These are phyloP conservation scores for Ilex aquifolium DNA, from an alignment of 257 asterid species.

Conservation along the genomic window DNA sequence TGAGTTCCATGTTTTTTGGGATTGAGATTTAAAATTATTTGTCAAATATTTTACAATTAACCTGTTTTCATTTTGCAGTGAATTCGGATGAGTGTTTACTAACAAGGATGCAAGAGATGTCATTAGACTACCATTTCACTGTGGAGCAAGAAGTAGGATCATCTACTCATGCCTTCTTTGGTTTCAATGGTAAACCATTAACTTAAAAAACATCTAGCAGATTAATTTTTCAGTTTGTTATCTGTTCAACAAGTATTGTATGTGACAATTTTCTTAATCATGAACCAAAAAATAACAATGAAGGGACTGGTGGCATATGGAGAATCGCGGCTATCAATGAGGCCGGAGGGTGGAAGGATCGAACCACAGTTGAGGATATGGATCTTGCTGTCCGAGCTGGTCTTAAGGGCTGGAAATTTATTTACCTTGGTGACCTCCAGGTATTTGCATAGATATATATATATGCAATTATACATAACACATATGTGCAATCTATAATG, in stretches of 20 bases:
- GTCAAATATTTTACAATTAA: no score
- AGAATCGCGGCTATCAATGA: slow-evolving; percentile 60
- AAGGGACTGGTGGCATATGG: slow-evolving; percentile 75
- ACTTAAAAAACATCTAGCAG: no score
- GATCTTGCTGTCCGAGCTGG: slow-evolving; percentile 96
- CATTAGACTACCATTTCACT: slow-evolving; percentile 80
- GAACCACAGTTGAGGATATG: slow-evolving; percentile 97
- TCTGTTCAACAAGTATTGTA: not conserved
- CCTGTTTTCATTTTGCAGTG: slow-evolving; percentile 28
- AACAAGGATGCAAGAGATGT: slow-evolving; percentile 90
- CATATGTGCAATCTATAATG: no score
- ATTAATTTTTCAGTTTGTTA: not conserved
- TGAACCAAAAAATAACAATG: not conserved
- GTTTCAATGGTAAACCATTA: slow-evolving; percentile 47
- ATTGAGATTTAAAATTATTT: no score
- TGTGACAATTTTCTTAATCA: no score
- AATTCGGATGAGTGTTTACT: slow-evolving; percentile 55
- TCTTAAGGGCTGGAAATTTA: slow-evolving; percentile 86
- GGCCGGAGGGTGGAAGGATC: slow-evolving; percentile 97
- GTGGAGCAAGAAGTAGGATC: slow-evolving; percentile 99
- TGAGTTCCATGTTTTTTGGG: no score
- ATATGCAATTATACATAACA: not conserved
- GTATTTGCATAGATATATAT: slow-evolving; percentile 9
- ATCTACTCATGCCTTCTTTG: slow-evolving; percentile 94
- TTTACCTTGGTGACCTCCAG: slow-evolving; percentile 57